Percentiles rank a stretch among this genome's conserved stretches.
Conservation (phyloP, 768 basidiomycete species). For the Mycena leptocephala region DNA sequence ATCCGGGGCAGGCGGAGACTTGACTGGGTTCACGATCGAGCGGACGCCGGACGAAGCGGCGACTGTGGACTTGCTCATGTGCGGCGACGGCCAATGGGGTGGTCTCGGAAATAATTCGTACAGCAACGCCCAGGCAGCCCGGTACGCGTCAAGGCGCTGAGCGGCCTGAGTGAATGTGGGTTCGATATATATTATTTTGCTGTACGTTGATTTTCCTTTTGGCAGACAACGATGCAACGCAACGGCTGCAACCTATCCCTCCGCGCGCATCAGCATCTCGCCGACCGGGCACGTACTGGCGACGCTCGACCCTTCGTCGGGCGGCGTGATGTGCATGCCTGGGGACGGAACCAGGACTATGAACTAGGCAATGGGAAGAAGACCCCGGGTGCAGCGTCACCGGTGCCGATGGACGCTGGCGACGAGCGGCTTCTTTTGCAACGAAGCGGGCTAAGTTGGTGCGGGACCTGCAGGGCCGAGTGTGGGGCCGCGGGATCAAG, state of each 20-base stretch:
- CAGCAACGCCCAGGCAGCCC: conserved; percentile 82
- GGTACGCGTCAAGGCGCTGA: conserved; percentile 82
- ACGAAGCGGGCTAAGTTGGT: no score
- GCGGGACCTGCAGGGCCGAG: no score
- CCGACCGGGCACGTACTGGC: conserved; percentile 85
- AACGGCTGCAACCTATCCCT: conserved; percentile 74
- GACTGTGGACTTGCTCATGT: conserved; percentile 72
- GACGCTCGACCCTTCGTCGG: conserved; percentile 77
- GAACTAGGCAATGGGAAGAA: no score
- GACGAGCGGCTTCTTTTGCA: no score
- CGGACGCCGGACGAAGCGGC: conserved; percentile 47
- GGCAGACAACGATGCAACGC: conserved; percentile 76
- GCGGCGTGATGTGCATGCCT: conserved; percentile 78
- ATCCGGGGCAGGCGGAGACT: conserved; percentile 72
- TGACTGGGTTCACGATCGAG: conserved; percentile 86
- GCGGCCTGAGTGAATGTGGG: conserved; percentile 91
- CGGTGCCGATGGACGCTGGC: no score
- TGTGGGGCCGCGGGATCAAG: no score
- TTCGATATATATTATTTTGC: conserved; percentile 9
- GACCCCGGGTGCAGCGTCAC: no score
- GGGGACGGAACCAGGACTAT: no score
- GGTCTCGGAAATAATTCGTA: conserved; percentile 80
- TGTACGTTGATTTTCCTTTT: conserved; percentile 15
- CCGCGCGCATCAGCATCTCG: conserved; percentile 79
- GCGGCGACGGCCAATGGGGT: conserved; percentile 90